These are phyloP conservation scores for Epichloe baconii DNA, from an alignment of 2,329 filamentous ascomycete genomes.

Conservation along the genomic window DNA sequence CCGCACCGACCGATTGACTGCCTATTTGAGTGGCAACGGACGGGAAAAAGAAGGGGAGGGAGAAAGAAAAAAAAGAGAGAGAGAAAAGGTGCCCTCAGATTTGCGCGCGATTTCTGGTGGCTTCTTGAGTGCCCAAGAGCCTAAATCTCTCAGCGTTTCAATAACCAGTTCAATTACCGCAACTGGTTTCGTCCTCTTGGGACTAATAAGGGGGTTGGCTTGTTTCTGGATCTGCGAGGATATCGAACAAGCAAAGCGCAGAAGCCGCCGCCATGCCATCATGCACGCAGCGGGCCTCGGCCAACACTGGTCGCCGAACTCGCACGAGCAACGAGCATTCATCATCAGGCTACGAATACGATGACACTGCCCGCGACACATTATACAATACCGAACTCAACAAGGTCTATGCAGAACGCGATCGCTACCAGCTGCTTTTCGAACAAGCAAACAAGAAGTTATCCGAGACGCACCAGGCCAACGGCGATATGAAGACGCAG, in stretches of 20 bases:
- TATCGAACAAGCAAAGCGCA: not conserved
- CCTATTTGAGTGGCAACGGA: not conserved
- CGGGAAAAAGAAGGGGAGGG: not conserved
- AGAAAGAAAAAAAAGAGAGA: not conserved
- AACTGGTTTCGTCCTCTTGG: not conserved
- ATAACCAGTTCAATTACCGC: not conserved
- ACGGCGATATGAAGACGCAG: conserved; percentile 10
- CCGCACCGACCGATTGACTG: not conserved
- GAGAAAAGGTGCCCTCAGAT: not conserved
- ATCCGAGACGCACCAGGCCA: conserved; percentile 12
- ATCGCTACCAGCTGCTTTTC: conserved; percentile 14
- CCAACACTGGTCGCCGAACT: conserved; percentile 9
- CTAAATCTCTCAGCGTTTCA: not conserved
- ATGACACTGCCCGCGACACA: conserved; percentile 10
- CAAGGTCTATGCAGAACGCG: conserved; percentile 11
- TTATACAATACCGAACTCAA: conserved; percentile 12
- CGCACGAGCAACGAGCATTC: not conserved
- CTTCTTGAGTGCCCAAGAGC: not conserved
- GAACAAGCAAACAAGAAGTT: conserved; percentile 19
- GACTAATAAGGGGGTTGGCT: not conserved
- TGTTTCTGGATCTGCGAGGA: not conserved
- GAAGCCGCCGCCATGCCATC: conserved; percentile 6
- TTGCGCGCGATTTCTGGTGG: not conserved
- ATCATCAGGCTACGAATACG: conserved; percentile 6
- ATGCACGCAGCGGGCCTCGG: conserved; percentile 8